Base-by-base conservation (phyloP, 202 grass and related monocot genomes). In the Zizania palustris region DNA sequence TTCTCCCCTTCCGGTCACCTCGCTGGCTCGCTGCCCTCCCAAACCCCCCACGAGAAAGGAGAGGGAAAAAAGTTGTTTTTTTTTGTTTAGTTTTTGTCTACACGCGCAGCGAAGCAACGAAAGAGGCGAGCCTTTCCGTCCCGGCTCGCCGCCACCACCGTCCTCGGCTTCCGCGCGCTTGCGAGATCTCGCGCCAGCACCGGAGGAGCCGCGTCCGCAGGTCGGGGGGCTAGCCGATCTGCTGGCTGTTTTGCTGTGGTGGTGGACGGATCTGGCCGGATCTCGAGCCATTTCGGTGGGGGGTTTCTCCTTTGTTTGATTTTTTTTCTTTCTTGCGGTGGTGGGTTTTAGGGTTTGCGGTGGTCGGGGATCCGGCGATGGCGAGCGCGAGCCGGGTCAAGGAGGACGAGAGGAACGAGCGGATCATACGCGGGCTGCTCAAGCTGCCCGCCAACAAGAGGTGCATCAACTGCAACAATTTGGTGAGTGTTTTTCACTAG, bases 391-490 rank as follows among this genome's bases (percentile, higher is more conserved):
- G 84, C 83, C 72, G 89, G 82, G 59, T 92, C 61, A 97, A 97
- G 80, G 89, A 97, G 80, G 94, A 97, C 34, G 94, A 97, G 89
- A 80, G 80, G 75, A 88, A 97, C 80, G 94, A 97, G 89, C 88
- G 80, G 88, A 86, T 97, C 63, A 94, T 94, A 61, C 86, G 94
- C 11, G 91, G 89, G 5, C 87, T 97, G 76, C 81, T 97, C 84
- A 97, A 92, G 84, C 94, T 94, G 75, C 91, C 89, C 69, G 91
- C 82, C 44, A 97, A 97, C 73, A 93, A 87, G 87, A 82, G 85
- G 71, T 97, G 94, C 89, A 92, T 97, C 85, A 90, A 97, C 82
- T 94, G 94, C 87, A 94, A 94, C 58, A 94, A 86, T 82, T 54
- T 97, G 91, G 94, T 97, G 82, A 86, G 79, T 15, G 16, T 11